Conservation (phyloP, 371 early-diverging fungal genomes). For the Batkoa obscura region DNA sequence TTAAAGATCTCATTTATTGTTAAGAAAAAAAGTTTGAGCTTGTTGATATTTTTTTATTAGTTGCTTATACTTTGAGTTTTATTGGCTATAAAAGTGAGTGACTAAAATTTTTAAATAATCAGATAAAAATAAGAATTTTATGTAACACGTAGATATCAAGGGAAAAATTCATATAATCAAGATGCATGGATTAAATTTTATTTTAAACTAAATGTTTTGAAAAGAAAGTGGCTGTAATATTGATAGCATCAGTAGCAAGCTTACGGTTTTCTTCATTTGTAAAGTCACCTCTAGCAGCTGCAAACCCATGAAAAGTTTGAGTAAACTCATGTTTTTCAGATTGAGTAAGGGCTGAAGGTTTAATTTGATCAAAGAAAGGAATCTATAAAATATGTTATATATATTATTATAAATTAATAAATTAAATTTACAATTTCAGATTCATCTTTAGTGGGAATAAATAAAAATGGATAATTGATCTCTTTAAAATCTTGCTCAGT, state of each 20-base stretch:
- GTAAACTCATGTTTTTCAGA: constrained; percentile 32
- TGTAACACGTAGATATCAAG: too few relatives aligned
- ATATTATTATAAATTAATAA: neutral
- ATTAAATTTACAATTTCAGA: constrained; percentile 21
- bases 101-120: too few relatives aligned
- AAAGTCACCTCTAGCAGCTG: constrained; percentile 44
- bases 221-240: constrained; percentile 27
- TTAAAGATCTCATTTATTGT: too few relatives aligned
- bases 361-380: neutral
- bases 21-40: too few relatives aligned
- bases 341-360: constrained; percentile 22
- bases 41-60: too few relatives aligned
- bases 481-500: constrained; percentile 24
- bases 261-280: constrained; percentile 20
- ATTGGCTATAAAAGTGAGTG: too few relatives aligned
- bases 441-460: constrained; percentile 39
- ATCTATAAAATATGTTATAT: too few relatives aligned
- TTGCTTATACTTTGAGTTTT: too few relatives aligned
- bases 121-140: too few relatives aligned
- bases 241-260: constrained; percentile 28
- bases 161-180: too few relatives aligned
- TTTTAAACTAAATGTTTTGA: constrained; percentile 4
- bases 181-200: too few relatives aligned
- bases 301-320: constrained; percentile 49
- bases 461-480: constrained; percentile 30